Evolutionary conservation across 352 stramenopile species (phyloP).

Genomic region (Aphanomyces astaci): DNA sequence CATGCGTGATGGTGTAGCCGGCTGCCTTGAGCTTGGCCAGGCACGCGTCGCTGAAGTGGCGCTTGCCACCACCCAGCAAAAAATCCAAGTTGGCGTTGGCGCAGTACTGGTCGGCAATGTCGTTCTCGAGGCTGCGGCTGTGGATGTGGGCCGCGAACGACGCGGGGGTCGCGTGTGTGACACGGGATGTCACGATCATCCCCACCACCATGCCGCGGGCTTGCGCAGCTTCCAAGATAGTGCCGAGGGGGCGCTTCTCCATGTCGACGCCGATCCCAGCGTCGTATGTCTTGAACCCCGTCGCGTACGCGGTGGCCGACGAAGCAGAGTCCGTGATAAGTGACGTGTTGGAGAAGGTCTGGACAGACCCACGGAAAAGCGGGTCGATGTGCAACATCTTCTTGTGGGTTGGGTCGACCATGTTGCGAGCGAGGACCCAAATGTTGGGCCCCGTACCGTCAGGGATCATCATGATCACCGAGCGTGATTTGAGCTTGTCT

Average conservation of each 20-base stretch:
- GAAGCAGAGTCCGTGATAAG: conserved; percentile 60
- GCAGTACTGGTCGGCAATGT: conserved; percentile 52
- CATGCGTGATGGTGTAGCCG: conserved; percentile 44
- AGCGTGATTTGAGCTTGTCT: conserved; percentile 34
- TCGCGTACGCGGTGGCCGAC: conserved; percentile 46
- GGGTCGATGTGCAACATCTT: conserved; percentile 53
- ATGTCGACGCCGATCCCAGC: conserved; percentile 48
- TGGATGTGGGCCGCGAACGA: conserved; percentile 47
- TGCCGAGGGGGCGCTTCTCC: conserved; percentile 45
- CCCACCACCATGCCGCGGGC: conserved; percentile 53
- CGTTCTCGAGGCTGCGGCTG: conserved; percentile 44
- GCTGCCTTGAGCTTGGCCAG: conserved; percentile 34
- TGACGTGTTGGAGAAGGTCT: conserved; percentile 56
- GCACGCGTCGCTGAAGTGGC: conserved; percentile 46
- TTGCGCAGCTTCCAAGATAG: conserved; percentile 55
- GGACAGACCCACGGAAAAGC: conserved; percentile 43
- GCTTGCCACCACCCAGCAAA: conserved; percentile 40
- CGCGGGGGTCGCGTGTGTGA: conserved; percentile 52
- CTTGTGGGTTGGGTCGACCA: conserved; percentile 45
- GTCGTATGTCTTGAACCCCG: conserved; percentile 61
- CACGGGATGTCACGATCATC: conserved; percentile 59
- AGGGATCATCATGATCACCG: conserved; percentile 68
- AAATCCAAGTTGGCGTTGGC: conserved; percentile 66
- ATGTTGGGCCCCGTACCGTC: conserved; percentile 58
- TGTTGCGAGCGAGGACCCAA: conserved; percentile 46